Percentiles rank a stretch among this genome's conserved stretches.
Evolutionary conservation across 495 filamentous ascomycete species (phyloP).

Genomic region (Parathielavia appendiculata): DNA sequence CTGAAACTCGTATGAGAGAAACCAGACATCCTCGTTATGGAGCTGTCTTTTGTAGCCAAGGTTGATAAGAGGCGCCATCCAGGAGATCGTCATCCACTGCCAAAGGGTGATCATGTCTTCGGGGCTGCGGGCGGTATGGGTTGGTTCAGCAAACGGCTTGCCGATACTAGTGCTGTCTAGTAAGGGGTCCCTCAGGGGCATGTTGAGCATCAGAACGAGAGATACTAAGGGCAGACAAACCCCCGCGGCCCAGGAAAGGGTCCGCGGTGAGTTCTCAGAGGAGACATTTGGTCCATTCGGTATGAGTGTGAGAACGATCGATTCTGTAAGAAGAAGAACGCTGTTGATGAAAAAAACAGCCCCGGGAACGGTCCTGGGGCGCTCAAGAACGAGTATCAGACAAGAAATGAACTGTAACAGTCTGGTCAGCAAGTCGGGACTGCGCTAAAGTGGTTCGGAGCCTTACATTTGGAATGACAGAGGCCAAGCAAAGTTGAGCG

Average conservation of each 20-base stretch:
- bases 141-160: conserved; percentile 51
- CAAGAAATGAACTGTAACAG: conserved; percentile 18
- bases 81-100: conserved; percentile 79
- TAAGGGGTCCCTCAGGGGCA: conserved; percentile 64
- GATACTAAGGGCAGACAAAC: conserved; percentile 23
- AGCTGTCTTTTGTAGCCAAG: conserved; percentile 57
- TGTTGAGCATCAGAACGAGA: conserved; percentile 54
- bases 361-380: conserved; percentile 23
- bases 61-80: conserved; percentile 70
- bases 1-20: conserved; percentile 68
- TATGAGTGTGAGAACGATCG: conserved; percentile 16
- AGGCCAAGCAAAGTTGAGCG: conserved; percentile 16
- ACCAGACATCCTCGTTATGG: conserved; percentile 75
- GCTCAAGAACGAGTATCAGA: conserved; percentile 26
- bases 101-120: conserved; percentile 74
- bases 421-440: conserved; percentile 1
- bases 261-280: conserved; percentile 4
- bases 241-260: conserved; percentile 13
- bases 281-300: conserved; percentile 13
- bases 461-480: conserved; percentile 28
- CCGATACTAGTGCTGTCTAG: conserved; percentile 59
- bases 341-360: conserved; percentile 26
- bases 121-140: conserved; percentile 61
- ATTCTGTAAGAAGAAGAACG: conserved; percentile 16
- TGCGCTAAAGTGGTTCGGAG: not conserved